Evolutionary conservation across 2,329 filamentous ascomycete genomes (phyloP), one percentile per base, ranked within the genome.

Genomic region (Dactylellina cionopaga): DNA sequence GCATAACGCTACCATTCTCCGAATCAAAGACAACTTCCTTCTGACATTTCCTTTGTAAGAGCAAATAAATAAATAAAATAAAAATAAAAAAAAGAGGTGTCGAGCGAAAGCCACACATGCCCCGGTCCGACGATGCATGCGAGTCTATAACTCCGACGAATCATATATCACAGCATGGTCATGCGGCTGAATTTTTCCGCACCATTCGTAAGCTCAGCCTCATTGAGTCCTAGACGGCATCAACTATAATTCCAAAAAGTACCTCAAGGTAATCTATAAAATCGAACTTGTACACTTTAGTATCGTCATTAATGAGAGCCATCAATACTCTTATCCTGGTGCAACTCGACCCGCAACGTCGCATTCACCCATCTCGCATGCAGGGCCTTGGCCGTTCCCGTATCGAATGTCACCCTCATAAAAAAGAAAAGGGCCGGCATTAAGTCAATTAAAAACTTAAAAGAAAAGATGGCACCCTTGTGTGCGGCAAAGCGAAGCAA

Each of bases 401-500:
- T n/a, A n/a, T n/a, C 15, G 43, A 52, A 43, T 31, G 59, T 64
- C 41, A 64, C 47, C 59, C 27, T 64, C 59, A 55, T 46, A 25
- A 49, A 22, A 7, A 24, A n/a, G n/a, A 15, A 52, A 13, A 35
- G 47, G n/a, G 15, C 6, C 25, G 19, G n/a, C 27, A 5, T 9
- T 15, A 25, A 22, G 33, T 37, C 33, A 13, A 22, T 33, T 5
- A 24, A 37, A 31, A 29, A 24, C 22, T 19, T 17, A 17, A 9
- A 17, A 33, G 29, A n/a, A 13, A 46, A 2, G 17, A 24, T 59
- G 39, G 43, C 10, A 64, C 51, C 60, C 60, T 65, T 56, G 51
- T 65, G 62, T 58, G 62, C 62, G 62, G 62, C 62, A 62, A 52
- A 31, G 41, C 43, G 37, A 49, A 29, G 43, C 52, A 65, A 58